Evolutionary conservation across 331 rosid genomes (phyloP), one percentile per base, ranked within the genome.

Genomic region (Rhamnella rubrinervis): DNA sequence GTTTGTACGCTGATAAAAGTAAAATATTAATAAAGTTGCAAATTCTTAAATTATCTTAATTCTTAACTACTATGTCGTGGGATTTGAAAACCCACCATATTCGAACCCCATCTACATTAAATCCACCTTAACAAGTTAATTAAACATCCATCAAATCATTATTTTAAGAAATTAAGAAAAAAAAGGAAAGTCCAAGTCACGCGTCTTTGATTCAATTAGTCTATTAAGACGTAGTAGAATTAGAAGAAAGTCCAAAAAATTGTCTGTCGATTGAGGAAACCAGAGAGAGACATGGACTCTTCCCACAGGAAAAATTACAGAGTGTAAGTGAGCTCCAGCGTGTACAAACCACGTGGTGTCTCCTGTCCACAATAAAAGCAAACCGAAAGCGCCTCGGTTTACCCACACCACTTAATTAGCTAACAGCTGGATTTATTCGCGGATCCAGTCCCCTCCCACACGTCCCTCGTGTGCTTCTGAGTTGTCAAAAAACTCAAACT

Each of bases 341-440:
- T 76, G 85, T 86, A 61, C 44, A 37, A 23, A 25, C 73, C 84
- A 75, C 81, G 80, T 83, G 81, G 75, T 75, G 83, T 71, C 72
- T 37, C 78, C 61, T 65, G 69, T 65, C 65, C 68, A 58, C 67
- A 6, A 67, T 56, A 53, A 61, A 28, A 66, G 75, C 66, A 59
- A 64, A 56, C 68, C 16, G 52, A 21, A n/a, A 66, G 78, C 75
- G 74, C 59, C 66, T 61, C 55, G 39, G 39, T 68, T 70, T 72
- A 55, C 75, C 20, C 71, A 67, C 68, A 28, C 35, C 53, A 73
- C 80, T 37, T 74, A 67, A 69, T 66, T 56, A 47, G 64, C 51
- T 25, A 39, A 71, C 79, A 81, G 79, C 84, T 71, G 74, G 52
- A 55, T 74, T 57, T 67, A 75, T 75, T 80, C 75, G 68, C 81